Evolutionary conservation across 202 grass and related monocot species (phyloP), one percentile per base, ranked within the genome.

Genomic region (Digitaria exilis): DNA sequence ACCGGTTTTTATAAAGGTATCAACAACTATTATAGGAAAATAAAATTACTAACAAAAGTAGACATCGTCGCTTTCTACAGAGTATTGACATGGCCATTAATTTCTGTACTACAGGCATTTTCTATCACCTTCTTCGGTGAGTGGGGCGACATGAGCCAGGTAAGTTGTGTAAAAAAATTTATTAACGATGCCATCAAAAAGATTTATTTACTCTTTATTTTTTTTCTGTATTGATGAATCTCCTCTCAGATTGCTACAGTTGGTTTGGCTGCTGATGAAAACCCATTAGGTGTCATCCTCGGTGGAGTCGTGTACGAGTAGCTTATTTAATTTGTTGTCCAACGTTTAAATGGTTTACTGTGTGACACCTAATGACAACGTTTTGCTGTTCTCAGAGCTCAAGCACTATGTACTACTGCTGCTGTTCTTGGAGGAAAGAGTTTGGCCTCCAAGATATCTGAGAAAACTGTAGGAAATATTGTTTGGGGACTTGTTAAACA

Each of bases 121-220:
- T 97, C 94, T 42, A 94, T 97, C 61, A 97, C 90, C 24, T 97
- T 97, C 86, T 95, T 97, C 83, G 95, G 95, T 21, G 95, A 97
- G 63, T 97, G 95, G 95, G 95, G 95, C 88, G 95, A 97, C 75
- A 95, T 90, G 58, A 97, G 95, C 66, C 95, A 97, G 90, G 92
- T 95, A 89, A 83, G 51, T 55, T 63, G 25, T 70, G 39, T 71
- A 30, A 48, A 68, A n/a, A 4, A 24, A 13, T 26, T 58, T 86
- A 0, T 65, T 39, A 16, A 61, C 42, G 25, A 35, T 35, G 34
- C 34, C 34, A 35, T 46, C 37, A 43, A 61, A 60, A 15, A 22
- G 67, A 69, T 6, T 54, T 80, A 48, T 4, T 49, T 49, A n/a
- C n/a, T n/a, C n/a, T 0, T 46, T 46, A 75, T 69, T 0, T 24